Evolutionary conservation across 2,329 filamentous ascomycete genomes (phyloP), one percentile per base, ranked within the genome.

Genomic region (Dactylonectria macrodidyma): DNA sequence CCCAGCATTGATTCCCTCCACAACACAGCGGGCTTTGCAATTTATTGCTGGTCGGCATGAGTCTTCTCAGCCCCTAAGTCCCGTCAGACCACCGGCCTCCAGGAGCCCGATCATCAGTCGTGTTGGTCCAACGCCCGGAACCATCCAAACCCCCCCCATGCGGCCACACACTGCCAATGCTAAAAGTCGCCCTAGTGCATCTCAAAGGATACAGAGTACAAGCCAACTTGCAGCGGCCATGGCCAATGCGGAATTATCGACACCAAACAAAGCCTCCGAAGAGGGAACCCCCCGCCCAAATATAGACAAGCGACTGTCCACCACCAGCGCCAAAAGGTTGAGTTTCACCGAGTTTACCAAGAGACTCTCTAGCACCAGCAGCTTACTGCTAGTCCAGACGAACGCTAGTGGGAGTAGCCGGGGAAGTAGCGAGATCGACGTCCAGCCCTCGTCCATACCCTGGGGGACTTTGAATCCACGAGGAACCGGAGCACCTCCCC

Each of bases 271-370:
- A 52, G 71, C 73, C 34, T 69, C 75, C 9, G 82, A 84, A 51
- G 82, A 85, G 48, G 70, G 71, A 30, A 71, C 71, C 38, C 73
- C 76, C 61, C 76, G 76, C 60, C 67, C 78, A 51, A 75, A 74
- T 62, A 75, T 76, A 55, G 85, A 87, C 61, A 87, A 88, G 70
- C 85, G 87, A 36, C 81, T 83, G 55, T 90, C 88, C 33, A 81
- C 81, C 47, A 86, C 85, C 57, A 89, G 86, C 76, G 80, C 81
- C 54, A 90, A 90, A 81, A 84, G 87, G 67, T 83, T 89, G 62
- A 90, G 87, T 80, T 89, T 91, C 71, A 87, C 84, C 72, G 89
- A 91, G 61, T 89, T 90, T 69, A 87, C 88, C 54, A 89, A 88
- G 76, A 83, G 88, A 68, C 78, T 91, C 61, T 90, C 88, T 72